Conservation (phyloP, 108 stramenopile genomes). For the Nitzschia putrida region DNA sequence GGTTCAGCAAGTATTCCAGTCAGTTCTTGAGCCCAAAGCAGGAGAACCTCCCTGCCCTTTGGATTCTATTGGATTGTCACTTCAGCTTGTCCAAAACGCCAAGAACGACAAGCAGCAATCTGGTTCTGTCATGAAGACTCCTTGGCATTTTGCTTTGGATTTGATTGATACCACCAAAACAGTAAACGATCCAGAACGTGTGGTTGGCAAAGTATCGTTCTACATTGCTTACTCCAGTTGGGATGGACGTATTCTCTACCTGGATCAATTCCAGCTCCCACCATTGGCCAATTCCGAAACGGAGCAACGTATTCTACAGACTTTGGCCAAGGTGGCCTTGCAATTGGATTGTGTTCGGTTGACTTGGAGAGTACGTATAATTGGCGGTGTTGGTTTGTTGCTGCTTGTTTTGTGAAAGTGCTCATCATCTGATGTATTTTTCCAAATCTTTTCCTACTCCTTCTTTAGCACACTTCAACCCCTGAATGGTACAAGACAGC, state of each 20-base stretch:
- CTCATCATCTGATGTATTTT: not conserved
- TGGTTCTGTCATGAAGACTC: not conserved
- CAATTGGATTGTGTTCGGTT: slow-evolving; percentile 21
- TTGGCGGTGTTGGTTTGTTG: not conserved
- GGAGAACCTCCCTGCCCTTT: too few species aligned
- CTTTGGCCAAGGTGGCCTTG: slow-evolving; percentile 20
- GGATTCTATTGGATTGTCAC: too few species aligned
- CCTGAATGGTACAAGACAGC: slow-evolving; percentile 13
- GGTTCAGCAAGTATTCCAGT: too few species aligned
- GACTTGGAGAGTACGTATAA: slow-evolving; percentile 25
- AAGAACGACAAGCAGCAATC: too few species aligned
- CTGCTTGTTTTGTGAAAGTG: not conserved
- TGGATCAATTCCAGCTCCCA: slow-evolving; percentile 22
- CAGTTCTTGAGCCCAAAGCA: too few species aligned
- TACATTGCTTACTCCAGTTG: slow-evolving; percentile 48
- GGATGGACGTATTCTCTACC: slow-evolving; percentile 37
- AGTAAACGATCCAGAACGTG: not conserved
- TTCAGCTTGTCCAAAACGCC: too few species aligned
- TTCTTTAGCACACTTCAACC: slow-evolving; percentile 15
- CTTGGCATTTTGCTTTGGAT: slow-evolving; percentile 16
- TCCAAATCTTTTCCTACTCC: not conserved
- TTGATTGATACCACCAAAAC: not conserved
- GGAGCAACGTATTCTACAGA: slow-evolving; percentile 8
- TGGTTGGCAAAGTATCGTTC: slow-evolving; percentile 24
- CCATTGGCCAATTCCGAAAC: not conserved